These are phyloP conservation scores for Wickerhamomyces alni DNA, from an alignment of 805 yeast genomes.

Conservation along the genomic window DNA sequence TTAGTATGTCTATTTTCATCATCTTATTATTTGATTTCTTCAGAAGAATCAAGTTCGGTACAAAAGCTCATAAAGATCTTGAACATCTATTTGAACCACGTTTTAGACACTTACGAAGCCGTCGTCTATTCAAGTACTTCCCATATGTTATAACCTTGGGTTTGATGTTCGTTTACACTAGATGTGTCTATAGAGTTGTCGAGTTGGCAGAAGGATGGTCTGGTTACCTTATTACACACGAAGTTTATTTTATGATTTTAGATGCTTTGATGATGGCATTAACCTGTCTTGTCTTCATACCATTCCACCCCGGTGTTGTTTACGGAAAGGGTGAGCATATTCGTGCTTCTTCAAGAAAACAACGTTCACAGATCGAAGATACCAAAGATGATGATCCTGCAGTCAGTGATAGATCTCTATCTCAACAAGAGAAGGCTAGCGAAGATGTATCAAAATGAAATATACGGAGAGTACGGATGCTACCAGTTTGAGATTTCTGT, in stretches of 20 bases:
- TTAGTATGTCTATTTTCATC: conserved; percentile 58
- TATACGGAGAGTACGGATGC: no score
- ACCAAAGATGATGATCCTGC: neutral
- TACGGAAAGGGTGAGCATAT: conserved; percentile 23
- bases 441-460: no score
- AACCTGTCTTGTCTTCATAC: conserved; percentile 39
- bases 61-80: conserved; percentile 19
- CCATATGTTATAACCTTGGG: conserved; percentile 41
- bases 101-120: conserved; percentile 30
- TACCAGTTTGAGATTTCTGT: no score
- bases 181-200: conserved; percentile 68
- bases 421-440: no score
- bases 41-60: conserved; percentile 29
- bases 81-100: conserved; percentile 30
- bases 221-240: conserved; percentile 58
- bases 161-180: conserved; percentile 48
- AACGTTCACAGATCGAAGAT: neutral
- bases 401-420: no score
- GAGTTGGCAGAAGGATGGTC: conserved; percentile 72
- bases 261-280: conserved; percentile 60
- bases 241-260: conserved; percentile 49
- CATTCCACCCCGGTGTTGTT: conserved; percentile 60
- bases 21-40: conserved; percentile 43
- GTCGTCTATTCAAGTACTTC: conserved; percentile 33
- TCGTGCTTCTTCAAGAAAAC: neutral